Evolutionary conservation across 2,329 filamentous ascomycete genomes (phyloP).

Genomic region (Fusarium dimerum): DNA sequence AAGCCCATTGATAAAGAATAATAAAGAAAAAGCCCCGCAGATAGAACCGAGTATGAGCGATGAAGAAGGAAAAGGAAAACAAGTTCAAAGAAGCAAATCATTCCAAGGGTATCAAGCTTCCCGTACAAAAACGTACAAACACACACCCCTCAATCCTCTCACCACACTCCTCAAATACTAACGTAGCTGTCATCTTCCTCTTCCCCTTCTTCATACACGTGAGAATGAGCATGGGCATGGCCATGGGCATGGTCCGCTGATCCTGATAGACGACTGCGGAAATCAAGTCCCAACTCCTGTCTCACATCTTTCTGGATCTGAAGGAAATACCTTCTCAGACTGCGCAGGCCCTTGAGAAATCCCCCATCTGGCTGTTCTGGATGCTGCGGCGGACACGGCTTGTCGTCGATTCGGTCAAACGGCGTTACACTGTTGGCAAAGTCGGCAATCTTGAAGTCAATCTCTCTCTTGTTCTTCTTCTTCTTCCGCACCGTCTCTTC

Average conservation of each 20-base stretch:
- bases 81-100: background rate
- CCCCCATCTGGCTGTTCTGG: constrained; percentile 82
- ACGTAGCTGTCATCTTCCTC: constrained; percentile 36
- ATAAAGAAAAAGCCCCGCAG: background rate
- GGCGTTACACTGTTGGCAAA: constrained; percentile 97
- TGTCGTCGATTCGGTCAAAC: constrained; percentile 66
- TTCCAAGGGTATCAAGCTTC: background rate
- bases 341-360: constrained; percentile 82
- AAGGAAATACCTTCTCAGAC: constrained; percentile 80
- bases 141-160: background rate
- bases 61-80: background rate
- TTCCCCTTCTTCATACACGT: constrained; percentile 16
- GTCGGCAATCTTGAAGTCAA: constrained; percentile 96
- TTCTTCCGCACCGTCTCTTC: constrained; percentile 52
- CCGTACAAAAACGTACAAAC: background rate
- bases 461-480: constrained; percentile 58
- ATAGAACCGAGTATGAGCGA: background rate
- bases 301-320: constrained; percentile 80
- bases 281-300: constrained; percentile 50
- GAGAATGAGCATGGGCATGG: constrained; percentile 8
- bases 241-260: constrained; percentile 22
- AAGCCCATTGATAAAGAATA: background rate
- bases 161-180: constrained; percentile 29
- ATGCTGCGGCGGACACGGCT: constrained; percentile 77
- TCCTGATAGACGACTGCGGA: constrained; percentile 29